Evolutionary conservation across 2,329 filamentous ascomycete genomes (phyloP).

Genomic region (Teratosphaeria destructans): DNA sequence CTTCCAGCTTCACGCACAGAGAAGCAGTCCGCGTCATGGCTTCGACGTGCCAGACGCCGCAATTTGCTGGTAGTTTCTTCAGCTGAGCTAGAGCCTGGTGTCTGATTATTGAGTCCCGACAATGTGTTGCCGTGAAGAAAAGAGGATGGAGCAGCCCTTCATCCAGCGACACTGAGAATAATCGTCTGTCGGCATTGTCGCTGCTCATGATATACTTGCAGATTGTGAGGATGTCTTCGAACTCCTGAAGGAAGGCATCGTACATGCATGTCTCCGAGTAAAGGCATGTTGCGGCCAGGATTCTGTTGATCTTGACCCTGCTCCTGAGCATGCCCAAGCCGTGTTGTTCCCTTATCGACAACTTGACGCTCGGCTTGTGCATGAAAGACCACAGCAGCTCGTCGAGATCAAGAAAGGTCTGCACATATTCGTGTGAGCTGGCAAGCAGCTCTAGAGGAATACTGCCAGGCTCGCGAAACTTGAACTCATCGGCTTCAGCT

Average conservation of each 20-base stretch:
- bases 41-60: conserved; percentile 20
- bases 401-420: conserved; percentile 17
- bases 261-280: conserved; percentile 18
- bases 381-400: conserved; percentile 19
- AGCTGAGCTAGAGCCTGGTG: conserved; percentile 17
- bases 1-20: conserved; percentile 16
- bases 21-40: conserved; percentile 15
- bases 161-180: conserved; percentile 21
- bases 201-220: conserved; percentile 19
- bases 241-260: conserved; percentile 18
- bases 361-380: conserved; percentile 17
- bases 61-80: conserved; percentile 12
- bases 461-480: conserved; percentile 14
- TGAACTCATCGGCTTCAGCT: conserved; percentile 17
- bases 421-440: conserved; percentile 16
- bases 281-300: conserved; percentile 16
- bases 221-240: conserved; percentile 22
- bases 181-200: conserved; percentile 16
- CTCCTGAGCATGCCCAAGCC: conserved; percentile 20
- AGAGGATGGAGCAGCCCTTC: conserved; percentile 22
- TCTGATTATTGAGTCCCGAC: conserved; percentile 18
- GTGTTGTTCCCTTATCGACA: conserved; percentile 20
- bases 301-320: conserved; percentile 20
- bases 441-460: conserved; percentile 19
- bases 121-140: conserved; percentile 19